phyloP scores from a whole-genome alignment of 2,329 filamentous ascomycete genomes.

The Teratosphaeria gauchensis region DNA sequence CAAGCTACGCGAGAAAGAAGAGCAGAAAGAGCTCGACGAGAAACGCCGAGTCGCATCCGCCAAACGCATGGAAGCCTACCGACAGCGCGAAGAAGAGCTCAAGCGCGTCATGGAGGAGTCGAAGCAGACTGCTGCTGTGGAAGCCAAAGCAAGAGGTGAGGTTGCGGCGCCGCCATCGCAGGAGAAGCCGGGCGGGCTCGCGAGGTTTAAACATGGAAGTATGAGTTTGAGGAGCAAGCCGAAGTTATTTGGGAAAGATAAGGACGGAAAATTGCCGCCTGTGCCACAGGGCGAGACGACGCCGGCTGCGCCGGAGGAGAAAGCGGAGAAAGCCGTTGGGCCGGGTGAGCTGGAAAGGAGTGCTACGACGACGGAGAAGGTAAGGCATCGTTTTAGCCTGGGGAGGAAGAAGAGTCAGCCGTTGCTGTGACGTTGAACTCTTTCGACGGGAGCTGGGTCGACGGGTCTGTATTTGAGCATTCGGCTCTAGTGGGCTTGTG shows the following conservation, averaged over 20 bases:
- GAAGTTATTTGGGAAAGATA: conserved; percentile 55
- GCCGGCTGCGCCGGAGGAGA: conserved; percentile 7
- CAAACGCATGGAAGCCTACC: conserved; percentile 46
- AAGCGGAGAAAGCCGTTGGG: not conserved
- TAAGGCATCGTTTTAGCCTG: conserved; percentile 57
- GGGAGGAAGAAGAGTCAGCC: conserved; percentile 63
- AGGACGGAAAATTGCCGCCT: conserved; percentile 23
- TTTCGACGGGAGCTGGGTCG: too few relatives aligned
- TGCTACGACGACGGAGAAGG: conserved; percentile 27
- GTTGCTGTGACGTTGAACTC: conserved; percentile 3
- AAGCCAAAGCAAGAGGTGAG: conserved; percentile 26
- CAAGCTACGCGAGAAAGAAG: conserved; percentile 49
- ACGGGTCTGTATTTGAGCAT: not conserved
- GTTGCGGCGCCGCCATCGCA: conserved; percentile 11
- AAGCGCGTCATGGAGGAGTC: conserved; percentile 57
- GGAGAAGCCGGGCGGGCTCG: conserved; percentile 38
- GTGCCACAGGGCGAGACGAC: conserved; percentile 10
- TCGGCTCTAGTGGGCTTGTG: not conserved
- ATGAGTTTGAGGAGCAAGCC: conserved; percentile 73
- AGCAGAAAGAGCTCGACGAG: conserved; percentile 38
- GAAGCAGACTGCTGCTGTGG: conserved; percentile 51
- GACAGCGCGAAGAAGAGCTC: conserved; percentile 53
- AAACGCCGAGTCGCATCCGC: conserved; percentile 24
- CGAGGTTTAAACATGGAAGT: conserved; percentile 56
- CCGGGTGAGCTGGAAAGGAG: conserved; percentile 1